Evolutionary conservation across 1,284 basidiomycete genomes (phyloP), one percentile per base, ranked within the genome.

Genomic region (Moniliophthora roreri): DNA sequence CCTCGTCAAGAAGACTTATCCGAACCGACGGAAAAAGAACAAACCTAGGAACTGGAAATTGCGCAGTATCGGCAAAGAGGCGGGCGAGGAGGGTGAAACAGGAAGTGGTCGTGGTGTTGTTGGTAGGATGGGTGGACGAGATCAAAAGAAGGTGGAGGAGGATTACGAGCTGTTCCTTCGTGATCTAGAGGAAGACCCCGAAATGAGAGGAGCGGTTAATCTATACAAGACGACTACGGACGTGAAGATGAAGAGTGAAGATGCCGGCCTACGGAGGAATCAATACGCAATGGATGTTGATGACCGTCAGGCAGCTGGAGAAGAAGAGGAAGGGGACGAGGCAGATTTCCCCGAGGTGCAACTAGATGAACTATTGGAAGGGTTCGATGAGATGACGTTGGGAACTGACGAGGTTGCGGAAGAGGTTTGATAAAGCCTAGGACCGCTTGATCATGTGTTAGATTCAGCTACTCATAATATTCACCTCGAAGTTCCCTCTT

Each of bases 121-220:
- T 36, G 95, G 95, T 1, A 77, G 94, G 48, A 81, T 91, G 75
- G 95, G 95, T 37, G 95, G 95, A 40, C 77, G 94, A 49, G 95
- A 98, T 70, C 84, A 89, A 72, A 90, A 84, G 76, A 95, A 95
- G 75, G 93, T 98, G 57, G 95, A 98, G 67, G 87, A 93, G 67
- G 96, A 98, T 67, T 99, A 98, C 69, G 96, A 98, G 75, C 63
- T 93, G 58, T 99, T 99, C 85, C 75, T 99, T 71, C 82, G 92
- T 49, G 95, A 98, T 64, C 72, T 99, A 53, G 96, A 98, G 72
- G 96, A 99, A 71, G 96, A 99, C 73, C 88, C 91, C 48, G 96
- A 98, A 78, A 78, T 98, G 79, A 84, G 96, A 49, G 80, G 82
- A 15, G 85, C 85, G 15, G 88, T 99, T 64, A 97, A 98, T 72